A percentile compares a stretch with the other conserved stretches of the same genome.
These are phyloP conservation scores for Clarireedia paspali DNA, from an alignment of 2,329 filamentous ascomycete genomes.

Conservation along the genomic window DNA sequence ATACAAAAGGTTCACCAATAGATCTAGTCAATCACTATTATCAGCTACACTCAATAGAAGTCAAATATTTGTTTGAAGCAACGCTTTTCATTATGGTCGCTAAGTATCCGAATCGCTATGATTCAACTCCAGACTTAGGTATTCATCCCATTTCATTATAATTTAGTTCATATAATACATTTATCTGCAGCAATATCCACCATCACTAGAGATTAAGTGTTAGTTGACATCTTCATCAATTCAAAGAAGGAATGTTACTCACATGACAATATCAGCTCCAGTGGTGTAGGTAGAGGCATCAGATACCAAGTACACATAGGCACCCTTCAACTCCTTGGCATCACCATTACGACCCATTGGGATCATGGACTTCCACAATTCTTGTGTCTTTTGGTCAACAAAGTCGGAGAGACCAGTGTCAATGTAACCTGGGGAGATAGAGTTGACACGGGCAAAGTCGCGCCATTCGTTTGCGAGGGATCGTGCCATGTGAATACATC, in stretches of 20 bases:
- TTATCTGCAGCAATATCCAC: slow-evolving; percentile 33
- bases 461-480: slow-evolving; percentile 64
- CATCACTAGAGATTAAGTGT: slow-evolving; percentile 41
- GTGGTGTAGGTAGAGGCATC: slow-evolving; percentile 42
- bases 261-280: slow-evolving; percentile 22
- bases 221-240: not conserved
- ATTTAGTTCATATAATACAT: not conserved
- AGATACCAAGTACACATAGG: slow-evolving; percentile 41
- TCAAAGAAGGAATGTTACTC: not conserved
- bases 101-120: not conserved
- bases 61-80: too few species aligned
- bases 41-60: too few species aligned
- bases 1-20: too few species aligned
- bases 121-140: not conserved
- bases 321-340: slow-evolving; percentile 55
- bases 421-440: slow-evolving; percentile 61
- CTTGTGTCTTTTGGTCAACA: slow-evolving; percentile 48
- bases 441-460: slow-evolving; percentile 61
- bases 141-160: not conserved
- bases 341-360: slow-evolving; percentile 51
- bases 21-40: too few species aligned
- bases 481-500: slow-evolving; percentile 55
- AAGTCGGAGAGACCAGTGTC: slow-evolving; percentile 58
- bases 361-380: slow-evolving; percentile 53
- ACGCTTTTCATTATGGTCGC: not conserved